phyloP scores from a whole-genome alignment of 495 filamentous ascomycete species.

The Collariella sp. region DNA sequence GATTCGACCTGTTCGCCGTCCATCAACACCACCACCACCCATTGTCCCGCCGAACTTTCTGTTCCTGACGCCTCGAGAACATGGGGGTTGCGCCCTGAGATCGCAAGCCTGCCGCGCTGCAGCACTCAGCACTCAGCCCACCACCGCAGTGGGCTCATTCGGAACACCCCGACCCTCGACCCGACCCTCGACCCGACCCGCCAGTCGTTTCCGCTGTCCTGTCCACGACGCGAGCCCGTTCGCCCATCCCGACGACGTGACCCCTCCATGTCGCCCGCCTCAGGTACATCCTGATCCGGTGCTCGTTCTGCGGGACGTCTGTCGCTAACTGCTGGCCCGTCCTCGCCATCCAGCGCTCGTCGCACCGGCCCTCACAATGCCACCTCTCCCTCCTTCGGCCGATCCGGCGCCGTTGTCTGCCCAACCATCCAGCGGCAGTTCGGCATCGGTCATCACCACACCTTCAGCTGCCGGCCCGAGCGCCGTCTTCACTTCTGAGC shows the following conservation, averaged over 20 bases:
- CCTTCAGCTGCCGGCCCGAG: constrained; percentile 8
- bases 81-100: constrained; percentile 11
- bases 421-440: not conserved
- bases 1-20: not conserved
- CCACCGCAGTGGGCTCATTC: not conserved
- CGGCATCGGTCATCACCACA: not conserved
- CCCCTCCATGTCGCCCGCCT: constrained; percentile 8
- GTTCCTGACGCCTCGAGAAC: not conserved
- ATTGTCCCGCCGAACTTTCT: not conserved
- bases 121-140: constrained; percentile 7
- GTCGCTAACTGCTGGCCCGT: constrained; percentile 9
- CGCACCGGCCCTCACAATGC: constrained; percentile 15
- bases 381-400: constrained; percentile 11
- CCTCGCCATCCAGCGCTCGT: constrained; percentile 6
- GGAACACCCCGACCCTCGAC: not conserved
- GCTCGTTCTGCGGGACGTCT: not conserved
- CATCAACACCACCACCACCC: not conserved
- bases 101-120: constrained; percentile 10
- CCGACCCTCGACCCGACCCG: too few species aligned
- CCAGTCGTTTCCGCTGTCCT: not conserved
- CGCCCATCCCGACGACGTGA: not conserved
- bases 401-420: constrained; percentile 3
- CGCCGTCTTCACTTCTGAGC: constrained; percentile 12
- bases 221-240: not conserved
- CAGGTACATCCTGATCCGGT: constrained; percentile 13